Conservation (phyloP, 148 eudicot species). For the Rhododendron henanense region DNA sequence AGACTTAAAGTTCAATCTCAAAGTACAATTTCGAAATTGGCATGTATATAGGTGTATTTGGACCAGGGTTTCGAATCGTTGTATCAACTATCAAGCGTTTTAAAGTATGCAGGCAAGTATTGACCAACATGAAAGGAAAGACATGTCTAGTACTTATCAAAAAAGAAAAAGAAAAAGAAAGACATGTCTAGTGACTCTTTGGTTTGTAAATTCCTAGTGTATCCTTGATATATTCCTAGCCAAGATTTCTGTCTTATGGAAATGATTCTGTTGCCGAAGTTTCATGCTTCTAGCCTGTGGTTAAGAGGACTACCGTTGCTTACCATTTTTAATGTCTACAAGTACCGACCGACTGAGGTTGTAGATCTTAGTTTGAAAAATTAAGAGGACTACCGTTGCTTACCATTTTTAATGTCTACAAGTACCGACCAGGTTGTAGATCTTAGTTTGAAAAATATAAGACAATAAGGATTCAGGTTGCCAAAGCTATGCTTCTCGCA, state of each 20-base stretch:
- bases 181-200: background rate
- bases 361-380: background rate
- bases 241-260: background rate
- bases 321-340: background rate
- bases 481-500: background rate
- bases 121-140: background rate
- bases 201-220: background rate
- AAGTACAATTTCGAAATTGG: no score
- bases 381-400: background rate
- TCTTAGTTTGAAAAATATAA: background rate
- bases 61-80: background rate
- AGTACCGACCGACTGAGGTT: background rate
- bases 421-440: background rate
- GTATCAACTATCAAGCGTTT: no score
- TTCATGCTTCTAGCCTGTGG: background rate
- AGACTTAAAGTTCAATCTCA: background rate
- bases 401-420: background rate
- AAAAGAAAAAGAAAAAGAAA: background rate
- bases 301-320: background rate
- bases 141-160: background rate
- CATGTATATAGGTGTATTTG: background rate
- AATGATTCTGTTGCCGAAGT: background rate
- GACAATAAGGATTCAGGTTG: background rate
- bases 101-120: no score
- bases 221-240: background rate